These are phyloP conservation scores for Hericium erinaceus DNA, from an alignment of 768 basidiomycete species.

Conservation along the genomic window DNA sequence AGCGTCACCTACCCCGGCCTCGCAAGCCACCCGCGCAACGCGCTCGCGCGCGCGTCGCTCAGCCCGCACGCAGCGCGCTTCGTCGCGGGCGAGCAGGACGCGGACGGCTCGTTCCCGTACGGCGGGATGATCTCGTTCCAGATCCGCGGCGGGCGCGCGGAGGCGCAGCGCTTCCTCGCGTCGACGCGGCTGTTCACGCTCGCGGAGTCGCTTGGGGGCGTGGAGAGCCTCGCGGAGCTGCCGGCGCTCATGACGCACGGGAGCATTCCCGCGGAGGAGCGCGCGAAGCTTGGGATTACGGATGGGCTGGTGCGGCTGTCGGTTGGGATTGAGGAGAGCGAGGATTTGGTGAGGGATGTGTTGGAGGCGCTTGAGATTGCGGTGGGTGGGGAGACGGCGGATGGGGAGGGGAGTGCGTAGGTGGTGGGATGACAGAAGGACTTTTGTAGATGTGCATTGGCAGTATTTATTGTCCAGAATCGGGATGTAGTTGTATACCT, in stretches of 20 bases:
- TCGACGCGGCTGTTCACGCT: constrained; percentile 61
- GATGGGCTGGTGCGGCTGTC: constrained; percentile 70
- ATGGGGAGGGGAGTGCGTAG: not conserved
- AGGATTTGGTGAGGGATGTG: constrained; percentile 72
- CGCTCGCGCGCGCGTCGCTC: constrained; percentile 51
- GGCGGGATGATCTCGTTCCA: constrained; percentile 84
- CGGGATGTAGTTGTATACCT: not conserved
- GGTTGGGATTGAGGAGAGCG: constrained; percentile 82
- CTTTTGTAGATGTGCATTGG: not conserved
- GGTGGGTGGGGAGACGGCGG: constrained; percentile 4
- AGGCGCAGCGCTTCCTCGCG: constrained; percentile 62
- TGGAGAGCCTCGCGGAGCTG: constrained; percentile 84
- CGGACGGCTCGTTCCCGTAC: constrained; percentile 64
- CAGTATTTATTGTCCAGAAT: not conserved
- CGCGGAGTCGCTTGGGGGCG: constrained; percentile 86
- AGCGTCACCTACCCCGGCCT: constrained; percentile 85
- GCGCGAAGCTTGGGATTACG: constrained; percentile 65
- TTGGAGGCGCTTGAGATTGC: constrained; percentile 51
- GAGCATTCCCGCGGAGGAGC: constrained; percentile 58
- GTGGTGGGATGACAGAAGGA: not conserved
- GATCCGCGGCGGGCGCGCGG: constrained; percentile 38
- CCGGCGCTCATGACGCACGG: constrained; percentile 89
- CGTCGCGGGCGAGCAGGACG: constrained; percentile 26
- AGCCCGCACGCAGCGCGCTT: constrained; percentile 64
- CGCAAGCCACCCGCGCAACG: constrained; percentile 52